Percentiles rank a stretch among this genome's conserved stretches.
Conservation (phyloP, 768 basidiomycete genomes). For the Trametopsis cervina region DNA sequence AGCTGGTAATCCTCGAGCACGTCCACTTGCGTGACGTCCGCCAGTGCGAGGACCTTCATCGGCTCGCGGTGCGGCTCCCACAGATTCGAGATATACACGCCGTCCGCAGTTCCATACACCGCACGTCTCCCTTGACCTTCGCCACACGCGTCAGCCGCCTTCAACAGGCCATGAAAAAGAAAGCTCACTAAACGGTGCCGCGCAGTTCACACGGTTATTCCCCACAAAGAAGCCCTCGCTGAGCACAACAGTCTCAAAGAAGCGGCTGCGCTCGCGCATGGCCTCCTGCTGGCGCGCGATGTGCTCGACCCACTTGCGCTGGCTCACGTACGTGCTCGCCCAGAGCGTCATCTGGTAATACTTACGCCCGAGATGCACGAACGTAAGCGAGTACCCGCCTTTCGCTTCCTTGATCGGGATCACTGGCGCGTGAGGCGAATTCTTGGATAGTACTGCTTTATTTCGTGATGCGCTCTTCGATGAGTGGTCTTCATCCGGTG, state of each 20-base stretch:
- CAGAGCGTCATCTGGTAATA: constrained; percentile 89
- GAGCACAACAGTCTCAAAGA: constrained; percentile 81
- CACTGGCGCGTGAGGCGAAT: constrained; percentile 37
- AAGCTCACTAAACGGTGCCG: constrained; percentile 66
- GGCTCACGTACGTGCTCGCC: constrained; percentile 76
- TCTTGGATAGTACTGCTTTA: constrained; percentile 27
- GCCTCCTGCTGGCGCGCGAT: constrained; percentile 86
- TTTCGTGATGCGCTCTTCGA: constrained; percentile 21
- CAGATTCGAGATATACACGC: constrained; percentile 90
- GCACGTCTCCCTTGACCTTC: constrained; percentile 76
- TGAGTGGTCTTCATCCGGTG: constrained; percentile 56
- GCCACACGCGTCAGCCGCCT: constrained; percentile 1
- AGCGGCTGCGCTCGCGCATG: constrained; percentile 75
- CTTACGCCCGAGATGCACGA: constrained; percentile 89
- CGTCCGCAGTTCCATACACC: constrained; percentile 97
- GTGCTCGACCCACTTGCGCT: constrained; percentile 91
- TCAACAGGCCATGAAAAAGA: neutral
- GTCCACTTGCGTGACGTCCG: constrained; percentile 92
- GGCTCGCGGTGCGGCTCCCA: constrained; percentile 73
- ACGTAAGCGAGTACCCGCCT: constrained; percentile 87
- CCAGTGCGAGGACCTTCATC: constrained; percentile 79
- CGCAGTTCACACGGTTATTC: constrained; percentile 86
- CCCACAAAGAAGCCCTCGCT: constrained; percentile 87
- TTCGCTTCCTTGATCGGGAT: constrained; percentile 58
- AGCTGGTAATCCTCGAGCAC: constrained; percentile 94